Percentiles rank a stretch among this genome's conserved stretches.
phyloP scores from a whole-genome alignment of 1,284 basidiomycete genomes.

The Cryptococcus sp. region DNA sequence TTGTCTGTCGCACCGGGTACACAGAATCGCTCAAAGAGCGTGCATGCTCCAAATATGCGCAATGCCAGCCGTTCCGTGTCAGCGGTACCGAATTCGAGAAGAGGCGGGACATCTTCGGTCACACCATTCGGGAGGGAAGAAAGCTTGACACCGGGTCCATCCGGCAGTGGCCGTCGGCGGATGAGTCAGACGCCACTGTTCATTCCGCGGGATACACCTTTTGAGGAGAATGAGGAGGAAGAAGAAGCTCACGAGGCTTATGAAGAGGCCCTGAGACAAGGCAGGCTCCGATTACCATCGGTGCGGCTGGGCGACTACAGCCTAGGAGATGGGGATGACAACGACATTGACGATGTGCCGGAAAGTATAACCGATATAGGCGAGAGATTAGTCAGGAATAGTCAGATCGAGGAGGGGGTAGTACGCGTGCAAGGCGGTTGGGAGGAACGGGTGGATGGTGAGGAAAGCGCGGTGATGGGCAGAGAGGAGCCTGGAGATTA shows the following conservation, averaged over 20 bases:
- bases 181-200: conserved; percentile 41
- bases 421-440: conserved; percentile 43
- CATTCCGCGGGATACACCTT: conserved; percentile 44
- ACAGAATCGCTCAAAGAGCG: conserved; percentile 5
- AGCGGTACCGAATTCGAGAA: conserved; percentile 30
- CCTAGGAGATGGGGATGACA: conserved; percentile 42
- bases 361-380: conserved; percentile 45
- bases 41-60: conserved; percentile 36
- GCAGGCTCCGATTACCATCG: conserved; percentile 40
- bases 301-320: conserved; percentile 19
- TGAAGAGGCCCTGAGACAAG: conserved; percentile 39
- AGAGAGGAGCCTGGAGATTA: conserved; percentile 45
- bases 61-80: conserved; percentile 44
- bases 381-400: conserved; percentile 40
- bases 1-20: conserved; percentile 27
- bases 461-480: conserved; percentile 48
- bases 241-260: conserved; percentile 50
- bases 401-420: conserved; percentile 46
- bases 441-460: conserved; percentile 46
- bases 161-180: conserved; percentile 12
- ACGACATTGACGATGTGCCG: conserved; percentile 48
- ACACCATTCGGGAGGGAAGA: conserved; percentile 25
- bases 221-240: conserved; percentile 49
- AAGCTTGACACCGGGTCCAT: conserved; percentile 28
- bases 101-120: conserved; percentile 22